phyloP scores from a whole-genome alignment of 169 alveolate species.

The Plasmodium knowlesi region DNA sequence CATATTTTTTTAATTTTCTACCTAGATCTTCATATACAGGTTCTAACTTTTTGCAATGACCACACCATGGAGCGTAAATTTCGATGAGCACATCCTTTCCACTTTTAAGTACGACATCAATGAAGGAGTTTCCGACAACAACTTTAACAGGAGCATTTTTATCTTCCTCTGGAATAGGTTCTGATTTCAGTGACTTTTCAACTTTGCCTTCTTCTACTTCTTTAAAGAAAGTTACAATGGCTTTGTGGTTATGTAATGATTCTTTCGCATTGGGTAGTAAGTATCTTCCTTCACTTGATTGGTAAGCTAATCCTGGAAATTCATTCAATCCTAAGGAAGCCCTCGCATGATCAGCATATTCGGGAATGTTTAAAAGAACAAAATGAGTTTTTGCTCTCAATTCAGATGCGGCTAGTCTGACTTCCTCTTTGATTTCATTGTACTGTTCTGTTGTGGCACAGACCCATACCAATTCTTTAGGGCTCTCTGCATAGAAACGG shows the following conservation, averaged over 20 bases:
- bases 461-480: constrained; percentile 84
- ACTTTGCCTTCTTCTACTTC: constrained; percentile 83
- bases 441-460: constrained; percentile 83
- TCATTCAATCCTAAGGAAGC: constrained; percentile 64
- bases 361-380: constrained; percentile 57
- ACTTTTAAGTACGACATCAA: constrained; percentile 75
- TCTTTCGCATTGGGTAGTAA: constrained; percentile 70
- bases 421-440: constrained; percentile 77
- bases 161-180: constrained; percentile 82
- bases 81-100: constrained; percentile 80
- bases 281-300: constrained; percentile 81
- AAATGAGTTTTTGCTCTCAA: constrained; percentile 68
- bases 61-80: constrained; percentile 86
- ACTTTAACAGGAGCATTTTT: constrained; percentile 79
- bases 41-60: constrained; percentile 85
- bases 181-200: constrained; percentile 80
- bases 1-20: constrained; percentile 76
- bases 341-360: constrained; percentile 70
- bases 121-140: constrained; percentile 84
- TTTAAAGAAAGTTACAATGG: constrained; percentile 78
- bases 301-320: constrained; percentile 85
- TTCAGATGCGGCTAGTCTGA: constrained; percentile 63
- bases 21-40: constrained; percentile 83
- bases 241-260: constrained; percentile 61
- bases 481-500: constrained; percentile 80